Conservation (phyloP, 257 asterid genomes). For the Przewalskia tangutica region DNA sequence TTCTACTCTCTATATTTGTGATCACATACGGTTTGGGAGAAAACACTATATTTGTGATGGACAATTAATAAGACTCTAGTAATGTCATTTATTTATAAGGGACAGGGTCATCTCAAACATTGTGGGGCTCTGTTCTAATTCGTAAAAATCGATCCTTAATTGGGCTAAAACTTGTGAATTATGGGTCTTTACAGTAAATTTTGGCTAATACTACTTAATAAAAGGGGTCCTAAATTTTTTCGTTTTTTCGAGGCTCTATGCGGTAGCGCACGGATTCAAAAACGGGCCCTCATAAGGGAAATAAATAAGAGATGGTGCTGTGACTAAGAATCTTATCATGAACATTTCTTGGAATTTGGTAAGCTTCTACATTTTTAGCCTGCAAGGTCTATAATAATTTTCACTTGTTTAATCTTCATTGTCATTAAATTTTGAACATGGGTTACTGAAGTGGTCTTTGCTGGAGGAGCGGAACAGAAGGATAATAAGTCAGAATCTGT, state of each 20-base stretch:
- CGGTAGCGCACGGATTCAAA: too few relatives aligned
- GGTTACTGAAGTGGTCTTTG: not conserved
- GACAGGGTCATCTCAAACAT: too few relatives aligned
- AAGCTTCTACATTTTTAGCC: not conserved
- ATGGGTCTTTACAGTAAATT: too few relatives aligned
- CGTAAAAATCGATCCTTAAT: too few relatives aligned
- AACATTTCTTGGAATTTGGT: constrained; percentile 9
- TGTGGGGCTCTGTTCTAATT: too few relatives aligned
- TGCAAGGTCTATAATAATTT: not conserved
- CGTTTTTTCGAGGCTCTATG: too few relatives aligned
- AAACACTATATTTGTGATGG: not conserved
- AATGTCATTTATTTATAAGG: not conserved
- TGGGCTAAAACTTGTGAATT: too few relatives aligned
- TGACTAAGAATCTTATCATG: constrained; percentile 3
- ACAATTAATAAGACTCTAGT: not conserved
- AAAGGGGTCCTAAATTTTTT: too few relatives aligned
- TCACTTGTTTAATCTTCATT: not conserved
- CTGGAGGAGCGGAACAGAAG: not conserved
- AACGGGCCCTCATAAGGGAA: too few relatives aligned
- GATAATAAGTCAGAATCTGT: not conserved
- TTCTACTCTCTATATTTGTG: not conserved
- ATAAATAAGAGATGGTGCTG: not conserved
- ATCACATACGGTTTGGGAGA: too few relatives aligned
- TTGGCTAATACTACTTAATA: too few relatives aligned
- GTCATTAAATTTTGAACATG: not conserved